Evolutionary conservation across 2,329 filamentous ascomycete species (phyloP), one percentile per base, ranked within the genome.

Genomic region (Fusarium heterosporum): DNA sequence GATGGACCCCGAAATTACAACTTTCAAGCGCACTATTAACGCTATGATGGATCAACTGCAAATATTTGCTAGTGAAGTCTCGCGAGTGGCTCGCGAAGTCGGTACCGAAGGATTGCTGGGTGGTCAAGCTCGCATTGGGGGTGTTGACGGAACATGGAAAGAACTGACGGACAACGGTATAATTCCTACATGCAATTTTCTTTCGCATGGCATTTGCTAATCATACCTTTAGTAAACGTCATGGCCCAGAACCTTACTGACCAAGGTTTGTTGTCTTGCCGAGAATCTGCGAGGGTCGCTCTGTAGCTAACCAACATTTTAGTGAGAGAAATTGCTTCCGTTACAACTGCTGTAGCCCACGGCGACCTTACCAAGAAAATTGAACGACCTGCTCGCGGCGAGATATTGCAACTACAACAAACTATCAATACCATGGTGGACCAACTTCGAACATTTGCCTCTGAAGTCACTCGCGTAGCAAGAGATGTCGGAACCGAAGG

Each of bases 1-100:
- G 82, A 96, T 97, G 90, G 95, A 98, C 84, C 93, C 94, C 28
- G 95, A 98, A 84, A 98, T 98, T 75, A 96, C 93, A 28, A 94
- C 93, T 11, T 98, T 98, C 84, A 98, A 98, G 82, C 90, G 93
- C 73, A 97, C 95, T 64, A 98, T 98, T 82, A 98, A 98, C 78
- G 96, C 92, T 70, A 98, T 98, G 95, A 97, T 98, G 88, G 95
- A 98, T 76, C 95, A 97, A 79, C 85, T 98, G 61, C 94, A 97
- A 77, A 92, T 96, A 61, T 98, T 98, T 79, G 95, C 95, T 68
- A 96, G 93, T 78, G 94, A 98, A 81, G 95, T 98, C 74, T 97
- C 95, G 32, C 91, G 93, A 70, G 90, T 98, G 71, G 95, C 95
- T 52, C 92, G 93, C 78, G 95, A 98, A 79, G 95, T 98, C 82